phyloP scores from a whole-genome alignment of 768 basidiomycete genomes.

The Lactarius trivialis region DNA sequence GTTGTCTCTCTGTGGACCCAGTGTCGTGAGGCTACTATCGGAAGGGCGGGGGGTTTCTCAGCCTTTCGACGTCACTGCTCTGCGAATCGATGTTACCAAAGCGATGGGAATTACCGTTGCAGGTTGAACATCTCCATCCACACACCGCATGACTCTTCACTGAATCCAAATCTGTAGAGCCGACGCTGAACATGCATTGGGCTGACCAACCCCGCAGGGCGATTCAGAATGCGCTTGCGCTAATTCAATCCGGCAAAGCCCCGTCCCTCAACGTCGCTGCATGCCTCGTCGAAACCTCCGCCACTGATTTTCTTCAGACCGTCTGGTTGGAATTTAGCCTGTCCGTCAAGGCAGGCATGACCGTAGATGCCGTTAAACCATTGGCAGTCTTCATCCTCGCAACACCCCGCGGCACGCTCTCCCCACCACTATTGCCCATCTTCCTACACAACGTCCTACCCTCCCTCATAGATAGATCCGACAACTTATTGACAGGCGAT shows the following conservation, averaged over 20 bases:
- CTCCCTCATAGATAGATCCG: conserved; percentile 48
- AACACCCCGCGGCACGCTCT: conserved; percentile 45
- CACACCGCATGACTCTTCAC: neutral
- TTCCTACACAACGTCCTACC: conserved; percentile 68
- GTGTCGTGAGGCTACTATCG: conserved; percentile 42
- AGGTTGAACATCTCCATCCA: conserved; percentile 30
- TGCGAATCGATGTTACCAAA: conserved; percentile 36
- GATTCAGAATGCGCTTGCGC: conserved; percentile 49
- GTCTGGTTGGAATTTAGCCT: conserved; percentile 63
- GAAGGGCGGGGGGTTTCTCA: conserved; percentile 32
- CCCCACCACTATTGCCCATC: conserved; percentile 63
- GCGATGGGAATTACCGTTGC: conserved; percentile 34
- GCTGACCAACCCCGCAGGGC: conserved; percentile 50
- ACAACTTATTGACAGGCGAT: conserved; percentile 43
- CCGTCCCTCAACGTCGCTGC: conserved; percentile 60
- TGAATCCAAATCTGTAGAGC: neutral
- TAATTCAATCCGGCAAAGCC: conserved; percentile 55
- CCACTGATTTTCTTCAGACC: conserved; percentile 54
- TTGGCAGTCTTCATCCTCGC: conserved; percentile 64
- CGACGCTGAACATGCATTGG: conserved; percentile 27
- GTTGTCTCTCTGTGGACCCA: conserved; percentile 54
- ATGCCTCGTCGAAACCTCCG: conserved; percentile 52
- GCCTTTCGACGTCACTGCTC: conserved; percentile 33
- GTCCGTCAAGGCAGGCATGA: conserved; percentile 45
- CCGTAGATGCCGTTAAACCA: conserved; percentile 56